These are phyloP conservation scores for Candida piceae DNA, from an alignment of 805 yeast species.

Conservation along the genomic window DNA sequence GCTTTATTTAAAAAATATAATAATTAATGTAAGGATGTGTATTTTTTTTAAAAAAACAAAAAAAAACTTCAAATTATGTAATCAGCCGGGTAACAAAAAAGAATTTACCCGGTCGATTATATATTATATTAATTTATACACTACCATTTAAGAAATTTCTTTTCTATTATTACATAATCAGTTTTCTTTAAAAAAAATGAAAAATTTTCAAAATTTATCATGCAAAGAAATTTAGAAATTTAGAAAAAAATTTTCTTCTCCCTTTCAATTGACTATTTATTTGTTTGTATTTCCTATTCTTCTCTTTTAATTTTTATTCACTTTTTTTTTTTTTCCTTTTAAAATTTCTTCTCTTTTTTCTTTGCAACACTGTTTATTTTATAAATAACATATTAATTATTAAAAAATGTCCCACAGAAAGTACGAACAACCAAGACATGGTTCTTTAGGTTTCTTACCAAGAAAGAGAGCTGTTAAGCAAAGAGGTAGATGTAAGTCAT, in stretches of 20 bases:
- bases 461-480: constrained; percentile 99
- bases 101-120: too few relatives aligned
- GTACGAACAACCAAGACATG: constrained; percentile 99
- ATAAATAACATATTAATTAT: constrained; percentile 2
- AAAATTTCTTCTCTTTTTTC: constrained; percentile 1
- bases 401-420: constrained; percentile 96
- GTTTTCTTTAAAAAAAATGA: too few relatives aligned
- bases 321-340: background rate
- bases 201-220: too few relatives aligned
- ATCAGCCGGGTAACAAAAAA: too few relatives aligned
- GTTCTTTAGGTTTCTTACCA: constrained; percentile 99
- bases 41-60: too few relatives aligned
- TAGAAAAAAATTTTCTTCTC: too few relatives aligned
- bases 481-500: constrained; percentile 98
- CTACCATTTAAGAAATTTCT: too few relatives aligned
- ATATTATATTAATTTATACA: too few relatives aligned
- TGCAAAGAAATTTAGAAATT: too few relatives aligned
- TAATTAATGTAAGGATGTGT: background rate
- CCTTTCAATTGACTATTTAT: too few relatives aligned
- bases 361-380: constrained; percentile 3
- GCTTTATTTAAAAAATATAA: background rate
- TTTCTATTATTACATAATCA: too few relatives aligned
- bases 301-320: background rate
- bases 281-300: background rate
- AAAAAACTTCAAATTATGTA: too few relatives aligned